Evolutionary conservation across 1,284 basidiomycete genomes (phyloP).

Genomic region (Coniferiporia weirii): DNA sequence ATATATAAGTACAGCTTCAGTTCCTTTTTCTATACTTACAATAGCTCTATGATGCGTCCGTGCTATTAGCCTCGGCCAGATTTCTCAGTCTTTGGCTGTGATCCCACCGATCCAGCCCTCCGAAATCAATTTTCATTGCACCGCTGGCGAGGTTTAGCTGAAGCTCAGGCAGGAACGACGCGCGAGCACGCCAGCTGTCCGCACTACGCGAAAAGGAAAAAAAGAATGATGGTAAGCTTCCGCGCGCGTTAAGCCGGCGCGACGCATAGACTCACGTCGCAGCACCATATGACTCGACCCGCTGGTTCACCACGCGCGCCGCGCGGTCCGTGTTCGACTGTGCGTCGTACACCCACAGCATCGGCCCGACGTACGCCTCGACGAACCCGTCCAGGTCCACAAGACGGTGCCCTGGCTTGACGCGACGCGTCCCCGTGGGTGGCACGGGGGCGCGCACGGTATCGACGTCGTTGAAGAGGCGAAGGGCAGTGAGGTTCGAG

Average conservation of each 20-base stretch:
- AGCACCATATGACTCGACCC: conserved; percentile 62
- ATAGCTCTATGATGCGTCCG: background rate
- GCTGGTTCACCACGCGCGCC: conserved; percentile 53
- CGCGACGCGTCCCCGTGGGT: conserved; percentile 40
- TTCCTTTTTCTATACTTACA: background rate
- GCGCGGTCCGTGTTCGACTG: conserved; percentile 60
- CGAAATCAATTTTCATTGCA: conserved; percentile 69
- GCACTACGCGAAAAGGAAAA: conserved; percentile 39
- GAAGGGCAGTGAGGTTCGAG: conserved; percentile 60
- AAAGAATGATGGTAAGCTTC: background rate
- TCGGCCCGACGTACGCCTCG: conserved; percentile 65
- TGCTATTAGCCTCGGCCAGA: conserved; percentile 40
- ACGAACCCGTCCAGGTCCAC: conserved; percentile 60
- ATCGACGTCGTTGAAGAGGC: conserved; percentile 66
- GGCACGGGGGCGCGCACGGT: conserved; percentile 46
- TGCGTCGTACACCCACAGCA: conserved; percentile 69
- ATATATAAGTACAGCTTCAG: background rate
- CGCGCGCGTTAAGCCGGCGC: background rate
- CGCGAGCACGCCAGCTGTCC: conserved; percentile 73
- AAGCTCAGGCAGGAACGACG: conserved; percentile 62
- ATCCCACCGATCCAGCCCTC: conserved; percentile 70
- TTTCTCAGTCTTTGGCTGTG: conserved; percentile 56
- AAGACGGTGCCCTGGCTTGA: conserved; percentile 46
- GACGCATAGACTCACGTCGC: conserved; percentile 52
- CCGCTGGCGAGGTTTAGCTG: conserved; percentile 60